Evolutionary conservation across 805 yeast species (phyloP), one percentile per base, ranked within the genome.

Genomic region (Metschnikowia hibisci): DNA sequence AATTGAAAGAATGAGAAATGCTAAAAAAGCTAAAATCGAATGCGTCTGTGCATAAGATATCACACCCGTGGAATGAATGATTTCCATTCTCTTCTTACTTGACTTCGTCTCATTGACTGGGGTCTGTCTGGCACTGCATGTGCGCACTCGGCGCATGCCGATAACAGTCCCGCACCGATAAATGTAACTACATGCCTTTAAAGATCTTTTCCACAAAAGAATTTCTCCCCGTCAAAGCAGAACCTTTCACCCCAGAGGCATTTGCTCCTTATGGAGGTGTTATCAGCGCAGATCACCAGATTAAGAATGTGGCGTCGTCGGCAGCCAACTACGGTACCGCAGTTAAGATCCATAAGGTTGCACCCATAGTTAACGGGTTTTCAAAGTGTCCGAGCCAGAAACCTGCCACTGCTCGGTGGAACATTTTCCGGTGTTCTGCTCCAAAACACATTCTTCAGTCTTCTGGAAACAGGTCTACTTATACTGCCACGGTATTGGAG

Each of bases 301-400:
- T 86, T 23, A 57, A 63, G 29, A 57, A 74, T 1, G 72, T 39
- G 14, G 57, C 62, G 30, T 60, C 73, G 26, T 58, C 75, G 4
- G 64, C 75, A 15, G 97, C 96, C 4, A 90, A 90, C 64, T 89
- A 90, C 57, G 97, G 97, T n/a, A 90, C 97, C 2, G 97, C 97
- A 1, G 69, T 77, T 4, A 90, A 90, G 55, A 61, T 87, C 35
- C 78, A 77, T 48, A 74, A 82, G 48, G 93, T 89, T 4, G 81
- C 93, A 1, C 83, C 87, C 2, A 70, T 85, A 3, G 64, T 63
- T 4, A 83, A 83, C 58, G 64, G 70, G 35, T 86, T 73, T 52
- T 44, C 48, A 3, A 23, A 63, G 4, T 73, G 81, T 8, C 74
- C 78, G 4, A 72, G 81, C 47, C 69, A 73, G 5, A 54, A 48